Conservation (phyloP, 169 alveolate genomes). For the Ichthyophthirius multifiliis region DNA sequence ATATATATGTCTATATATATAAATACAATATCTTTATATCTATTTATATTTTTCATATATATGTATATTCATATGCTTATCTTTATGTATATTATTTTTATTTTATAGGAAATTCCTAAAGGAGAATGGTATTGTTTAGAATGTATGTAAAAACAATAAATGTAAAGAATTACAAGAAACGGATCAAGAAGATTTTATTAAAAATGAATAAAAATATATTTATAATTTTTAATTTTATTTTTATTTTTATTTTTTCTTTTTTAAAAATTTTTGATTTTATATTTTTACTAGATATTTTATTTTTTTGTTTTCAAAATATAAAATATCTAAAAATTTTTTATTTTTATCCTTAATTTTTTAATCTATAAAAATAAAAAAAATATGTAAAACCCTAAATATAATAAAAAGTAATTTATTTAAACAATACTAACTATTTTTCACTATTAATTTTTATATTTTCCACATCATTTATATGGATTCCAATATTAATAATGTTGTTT, state of each 20-base stretch:
- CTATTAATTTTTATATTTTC: not conserved
- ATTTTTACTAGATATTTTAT: too few species aligned
- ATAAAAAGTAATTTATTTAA: not conserved
- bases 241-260: too few species aligned
- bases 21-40: not conserved
- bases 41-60: not conserved
- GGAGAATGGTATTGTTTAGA: slow-evolving; percentile 34
- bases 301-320: too few species aligned
- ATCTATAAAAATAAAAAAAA: not conserved
- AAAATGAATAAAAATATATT: not conserved
- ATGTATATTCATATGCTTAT: not conserved
- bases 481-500: not conserved
- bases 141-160: not conserved
- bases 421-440: not conserved
- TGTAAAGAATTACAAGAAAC: not conserved
- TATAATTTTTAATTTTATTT: not conserved
- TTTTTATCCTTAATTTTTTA: not conserved
- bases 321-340: not conserved
- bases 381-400: not conserved
- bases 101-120: slow-evolving; percentile 8
- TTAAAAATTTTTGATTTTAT: too few species aligned
- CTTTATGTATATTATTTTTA: not conserved
- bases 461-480: slow-evolving; percentile 17
- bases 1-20: not conserved
- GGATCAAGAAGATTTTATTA: not conserved